Conservation (phyloP, 176 grass and related monocot genomes). For the Avena eriantha region DNA sequence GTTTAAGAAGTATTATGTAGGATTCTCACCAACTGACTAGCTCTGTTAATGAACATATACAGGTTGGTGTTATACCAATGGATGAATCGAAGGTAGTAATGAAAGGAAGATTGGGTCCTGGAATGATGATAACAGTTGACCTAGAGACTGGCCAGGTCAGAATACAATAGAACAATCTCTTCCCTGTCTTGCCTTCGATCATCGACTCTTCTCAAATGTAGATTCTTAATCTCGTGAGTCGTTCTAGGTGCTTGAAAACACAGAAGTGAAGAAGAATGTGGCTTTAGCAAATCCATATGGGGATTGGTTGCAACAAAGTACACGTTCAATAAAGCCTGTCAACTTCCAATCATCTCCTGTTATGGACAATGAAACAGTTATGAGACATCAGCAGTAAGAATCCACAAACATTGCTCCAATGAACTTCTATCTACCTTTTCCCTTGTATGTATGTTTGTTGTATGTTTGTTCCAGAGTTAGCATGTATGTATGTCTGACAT, state of each 20-base stretch:
- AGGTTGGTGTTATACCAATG: slow-evolving; percentile 99
- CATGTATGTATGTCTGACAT: slow-evolving; percentile 7
- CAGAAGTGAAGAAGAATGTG: slow-evolving; percentile 90
- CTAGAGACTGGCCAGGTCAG: slow-evolving; percentile 89
- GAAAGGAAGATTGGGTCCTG: slow-evolving; percentile 97
- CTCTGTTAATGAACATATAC: slow-evolving; percentile 45
- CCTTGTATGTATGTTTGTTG: background rate
- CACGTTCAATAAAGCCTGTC: slow-evolving; percentile 83
- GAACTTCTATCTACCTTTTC: slow-evolving; percentile 8
- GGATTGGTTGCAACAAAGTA: slow-evolving; percentile 81
- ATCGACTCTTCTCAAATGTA: slow-evolving; percentile 29
- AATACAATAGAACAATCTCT: slow-evolving; percentile 27
- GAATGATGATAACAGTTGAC: slow-evolving; percentile 99
- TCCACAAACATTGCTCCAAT: slow-evolving; percentile 30
- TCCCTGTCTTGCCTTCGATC: slow-evolving; percentile 24
- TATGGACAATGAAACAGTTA: slow-evolving; percentile 83
- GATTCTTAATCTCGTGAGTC: slow-evolving; percentile 46
- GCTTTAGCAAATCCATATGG: slow-evolving; percentile 77
- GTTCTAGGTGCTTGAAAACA: slow-evolving; percentile 93
- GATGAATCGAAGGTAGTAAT: slow-evolving; percentile 96
- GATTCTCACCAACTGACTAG: slow-evolving; percentile 31
- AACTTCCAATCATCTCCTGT: slow-evolving; percentile 86
- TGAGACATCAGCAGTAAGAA: slow-evolving; percentile 98
- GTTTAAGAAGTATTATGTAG: slow-evolving; percentile 29
- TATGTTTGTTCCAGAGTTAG: slow-evolving; percentile 15